Base-by-base conservation (phyloP, 1,284 basidiomycete genomes). In the Cystobasidium pallidum region DNA sequence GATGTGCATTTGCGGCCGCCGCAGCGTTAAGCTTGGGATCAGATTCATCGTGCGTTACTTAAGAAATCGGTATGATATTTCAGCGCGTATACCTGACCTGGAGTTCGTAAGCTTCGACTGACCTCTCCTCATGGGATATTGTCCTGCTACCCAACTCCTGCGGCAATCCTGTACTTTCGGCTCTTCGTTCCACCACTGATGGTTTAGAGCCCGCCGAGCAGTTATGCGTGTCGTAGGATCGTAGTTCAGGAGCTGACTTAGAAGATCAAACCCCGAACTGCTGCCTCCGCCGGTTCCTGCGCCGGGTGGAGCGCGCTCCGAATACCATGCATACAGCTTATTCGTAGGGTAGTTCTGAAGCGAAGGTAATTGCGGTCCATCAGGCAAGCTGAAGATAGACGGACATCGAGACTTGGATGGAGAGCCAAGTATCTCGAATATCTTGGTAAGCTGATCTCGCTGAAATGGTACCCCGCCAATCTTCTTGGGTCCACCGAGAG, bases 381-480 rank as follows among this genome's bases (percentile, higher is more conserved):
- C 94, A 0, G 91, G 91, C 86, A 95, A 90, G 74, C 91, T 86
- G 6, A 85, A 85, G n/a, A 98, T 85, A 7, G 88, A 88, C 0
- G 91, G 90, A 94, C 95, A 99, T 15, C 91, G 87, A 66, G 88
- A 86, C 76, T 91, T 88, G 72, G 89, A 86, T 24, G 95, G 92
- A 0, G 90, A 91, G 0, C 96, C 96, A 13, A 98, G 82, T 0
- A 99, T 89, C 76, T 99, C 96, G 73, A 97, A 90, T 51, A 99
- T 97, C 82, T 92, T 94, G 39, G 91, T 83, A 75, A 99, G 85
- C 79, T 99, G 96, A 81, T 99, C 95, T 68, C 89, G 86, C 81
- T 96, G 94, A 80, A 96, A 97, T 0, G 94, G 94, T 0, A 96
- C 88, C 21, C 78, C 77, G 21, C 77, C 74, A 34, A 66, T 47